Evolutionary conservation across 371 early-diverging fungal genomes (phyloP).

Genomic region (Mortierella sp.): DNA sequence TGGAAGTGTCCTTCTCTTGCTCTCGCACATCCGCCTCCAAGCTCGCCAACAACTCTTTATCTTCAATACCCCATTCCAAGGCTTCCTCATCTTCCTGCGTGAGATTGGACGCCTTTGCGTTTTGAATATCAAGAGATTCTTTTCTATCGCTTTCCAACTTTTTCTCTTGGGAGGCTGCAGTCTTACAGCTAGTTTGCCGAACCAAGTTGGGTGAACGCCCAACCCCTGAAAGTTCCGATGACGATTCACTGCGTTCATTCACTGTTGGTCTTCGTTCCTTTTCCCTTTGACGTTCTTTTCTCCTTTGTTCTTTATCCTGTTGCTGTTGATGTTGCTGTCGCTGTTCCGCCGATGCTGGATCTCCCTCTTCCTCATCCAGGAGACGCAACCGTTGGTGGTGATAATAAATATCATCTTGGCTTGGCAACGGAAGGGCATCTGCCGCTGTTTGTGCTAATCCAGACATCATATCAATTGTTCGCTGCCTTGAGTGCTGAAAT

Average conservation of each 20-base stretch:
- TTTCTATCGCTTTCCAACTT: background rate
- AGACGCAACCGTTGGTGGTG: constrained; percentile 50
- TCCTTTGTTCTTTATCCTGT: constrained; percentile 25
- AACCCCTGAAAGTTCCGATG: constrained; percentile 4
- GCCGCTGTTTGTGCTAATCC: constrained; percentile 54
- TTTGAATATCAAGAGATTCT: background rate
- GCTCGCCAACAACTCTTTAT: constrained; percentile 30
- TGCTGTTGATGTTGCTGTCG: constrained; percentile 28
- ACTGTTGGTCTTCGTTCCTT: constrained; percentile 18
- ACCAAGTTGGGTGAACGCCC: constrained; percentile 20
- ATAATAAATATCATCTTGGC: constrained; percentile 56
- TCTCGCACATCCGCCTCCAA: constrained; percentile 27
- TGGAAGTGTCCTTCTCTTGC: background rate
- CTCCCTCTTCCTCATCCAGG: constrained; percentile 43
- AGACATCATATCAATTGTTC: constrained; percentile 50
- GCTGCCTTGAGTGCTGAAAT: constrained; percentile 52
- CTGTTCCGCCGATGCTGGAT: constrained; percentile 2
- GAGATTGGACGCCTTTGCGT: background rate
- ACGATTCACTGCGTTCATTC: constrained; percentile 2
- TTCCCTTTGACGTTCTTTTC: constrained; percentile 18
- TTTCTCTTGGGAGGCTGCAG: background rate
- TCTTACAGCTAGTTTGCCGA: constrained; percentile 31
- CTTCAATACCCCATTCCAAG: constrained; percentile 35
- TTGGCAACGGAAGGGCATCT: constrained; percentile 47
- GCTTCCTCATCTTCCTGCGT: constrained; percentile 18